Evolutionary conservation across 345 rosid species (phyloP).

Genomic region (Eucalyptus erythrocorys): DNA sequence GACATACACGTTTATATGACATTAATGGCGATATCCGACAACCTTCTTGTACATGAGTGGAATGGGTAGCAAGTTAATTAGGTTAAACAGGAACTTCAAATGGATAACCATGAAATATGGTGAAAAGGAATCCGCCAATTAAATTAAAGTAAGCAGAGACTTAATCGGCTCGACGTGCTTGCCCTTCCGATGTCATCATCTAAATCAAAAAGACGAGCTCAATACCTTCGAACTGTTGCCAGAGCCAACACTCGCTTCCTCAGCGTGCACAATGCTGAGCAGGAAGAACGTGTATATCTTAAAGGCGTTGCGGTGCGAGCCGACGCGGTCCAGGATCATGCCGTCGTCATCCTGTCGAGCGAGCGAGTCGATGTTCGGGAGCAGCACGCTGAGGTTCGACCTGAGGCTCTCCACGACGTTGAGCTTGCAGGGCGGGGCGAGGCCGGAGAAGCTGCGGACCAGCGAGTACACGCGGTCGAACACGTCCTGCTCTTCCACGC

Average conservation of each 20-base stretch:
- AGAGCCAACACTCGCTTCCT: slow-evolving; percentile 35
- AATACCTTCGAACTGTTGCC: slow-evolving; percentile 49
- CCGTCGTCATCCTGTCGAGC: slow-evolving; percentile 49
- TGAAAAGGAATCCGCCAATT: neutral
- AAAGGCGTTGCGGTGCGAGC: slow-evolving; percentile 85
- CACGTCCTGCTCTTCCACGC: slow-evolving; percentile 79
- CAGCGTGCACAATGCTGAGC: slow-evolving; percentile 38
- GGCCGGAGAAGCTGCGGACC: slow-evolving; percentile 35
- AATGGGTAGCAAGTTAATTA: neutral
- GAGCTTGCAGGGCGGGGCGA: slow-evolving; percentile 48
- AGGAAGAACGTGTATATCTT: slow-evolving; percentile 86
- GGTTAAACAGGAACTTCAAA: neutral
- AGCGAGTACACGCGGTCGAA: slow-evolving; percentile 82
- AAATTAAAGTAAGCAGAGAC: neutral
- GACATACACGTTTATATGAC: neutral
- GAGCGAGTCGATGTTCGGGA: slow-evolving; percentile 82
- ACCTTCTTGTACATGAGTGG: neutral
- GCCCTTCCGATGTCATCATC: neutral
- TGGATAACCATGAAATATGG: neutral
- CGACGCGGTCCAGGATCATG: slow-evolving; percentile 39
- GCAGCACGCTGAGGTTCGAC: slow-evolving; percentile 86
- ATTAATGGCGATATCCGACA: neutral
- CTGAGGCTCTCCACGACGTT: slow-evolving; percentile 74
- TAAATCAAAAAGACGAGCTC: neutral
- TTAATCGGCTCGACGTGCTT: neutral